Base-by-base conservation (phyloP, 2,329 filamentous ascomycete genomes). In the Phaeosphaeria sp. region DNA sequence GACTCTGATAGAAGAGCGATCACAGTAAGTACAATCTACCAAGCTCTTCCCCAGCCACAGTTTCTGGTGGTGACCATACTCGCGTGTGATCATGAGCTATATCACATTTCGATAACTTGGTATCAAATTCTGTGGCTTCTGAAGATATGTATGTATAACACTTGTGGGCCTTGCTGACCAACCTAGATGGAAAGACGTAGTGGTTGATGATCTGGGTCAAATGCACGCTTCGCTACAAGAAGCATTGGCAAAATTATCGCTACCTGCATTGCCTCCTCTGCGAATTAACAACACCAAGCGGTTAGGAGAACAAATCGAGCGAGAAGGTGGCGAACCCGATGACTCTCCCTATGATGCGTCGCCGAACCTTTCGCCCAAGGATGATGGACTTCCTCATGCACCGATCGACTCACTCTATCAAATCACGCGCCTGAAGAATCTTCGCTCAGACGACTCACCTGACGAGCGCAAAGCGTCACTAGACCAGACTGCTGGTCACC, bases 361-460 rank as follows among this genome's bases (percentile, higher is more conserved):
- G 9, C 68, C 73, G 39, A 65, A 67, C 17, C 33, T 68, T 25
- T 64, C 69, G 47, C 70, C 73, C n/a, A 60, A 64, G 58, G 63
- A 66, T 13, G 71, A 73, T 50, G 63, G 59, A 3, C 64, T 74
- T 2, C 44, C 44, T 15, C 67, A 74, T 49, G 71, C 68, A 7
- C 80, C 79, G 22, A 83, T 81, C 72, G 79, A 81, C 30, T 83
- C 81, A 20, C 64, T 83, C 9, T 83, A 82, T 51, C 79, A 83
- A 67, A 80, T 83, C 47, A 83, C 81, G 2, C 76, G 81, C 59
- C 60, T 75, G 5, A 59, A 71, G 49, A 68, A 71, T 22, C 63
- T 75, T 15, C 77, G 61, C 24, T 70, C 74, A 44, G 65, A 80
- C 49, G 74, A 79, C 55, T 77, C 80, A 56, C 71, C 74, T 46